Base-by-base conservation (phyloP, 2,329 filamentous ascomycete species). In the Aspergillus persii region DNA sequence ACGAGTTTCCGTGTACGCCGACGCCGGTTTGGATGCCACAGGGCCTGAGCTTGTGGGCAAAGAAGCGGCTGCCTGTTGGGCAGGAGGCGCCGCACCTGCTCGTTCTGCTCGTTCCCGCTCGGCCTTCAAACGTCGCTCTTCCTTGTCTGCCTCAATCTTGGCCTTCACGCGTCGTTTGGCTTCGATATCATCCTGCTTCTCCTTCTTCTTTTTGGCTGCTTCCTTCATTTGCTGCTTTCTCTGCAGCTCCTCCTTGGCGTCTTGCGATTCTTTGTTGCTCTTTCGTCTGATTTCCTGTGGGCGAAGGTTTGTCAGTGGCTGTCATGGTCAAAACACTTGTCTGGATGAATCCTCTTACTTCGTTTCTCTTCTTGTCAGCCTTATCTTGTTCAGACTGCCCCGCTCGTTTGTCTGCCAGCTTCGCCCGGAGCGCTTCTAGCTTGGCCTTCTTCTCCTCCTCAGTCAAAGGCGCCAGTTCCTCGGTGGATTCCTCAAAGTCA, bases 121-220 rank as follows among this genome's bases (percentile, higher is more conserved):
- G 3, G 91, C 89, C 74, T 95, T 96, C 64, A 89, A 84, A 64
- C 90, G 88, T 56, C 95, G 87, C 69, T 94, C 92, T 67, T 91
- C 90, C 81, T 96, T 97, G 79, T 98, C 93, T 12, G 90, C 93
- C 67, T 95, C 93, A 64, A 99, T 96, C 83, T 93, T 93, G 58
- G 92, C 93, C 78, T 92, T 89, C 74, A 97, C 94, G 39, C 90
- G 86, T 76, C 89, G 91, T 81, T 94, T 95, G 9, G 92, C 94
- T 48, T 92, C 91, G 8, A 89, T 76, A 55, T 98, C 95, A 15
- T 89, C 91, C 47, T 85, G 80, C 80, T 97, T 97, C 80, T 99
- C 95, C 69, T 89, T 86, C 56, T 89, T 88, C 81, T 97, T 97
- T 69, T 87, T 86, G 54, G 88, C 88, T 0, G 92, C 93, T 68